Base-by-base conservation (phyloP, 805 yeast species). In the Wickerhamiella allomyrinae region DNA sequence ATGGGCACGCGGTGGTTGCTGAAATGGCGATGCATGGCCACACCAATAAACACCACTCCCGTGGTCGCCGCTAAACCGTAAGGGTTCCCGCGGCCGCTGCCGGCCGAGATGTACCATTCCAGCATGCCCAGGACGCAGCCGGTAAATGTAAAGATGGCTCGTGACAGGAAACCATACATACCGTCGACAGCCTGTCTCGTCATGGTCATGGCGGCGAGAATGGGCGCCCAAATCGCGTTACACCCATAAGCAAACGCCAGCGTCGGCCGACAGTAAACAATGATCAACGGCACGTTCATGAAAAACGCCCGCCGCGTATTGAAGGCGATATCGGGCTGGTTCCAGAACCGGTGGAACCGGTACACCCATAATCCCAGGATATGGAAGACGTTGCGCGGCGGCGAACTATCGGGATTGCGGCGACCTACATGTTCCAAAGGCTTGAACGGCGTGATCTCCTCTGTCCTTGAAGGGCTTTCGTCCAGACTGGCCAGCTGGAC, bases 91-190 rank as follows among this genome's bases (percentile, higher is more conserved):
- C 41, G 17, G 10, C 65, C 64, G 13, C 43, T 41, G 2, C 63
- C 63, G 2, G 59, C 43, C 2, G 56, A 49, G 14, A 61, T 59
- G 40, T 61, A 61, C 65, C 65, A 61, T 4, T 48, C 55, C 3
- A 57, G 56, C 55, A 61, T 49, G 1, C 60, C 64, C 3, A 55
- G 39, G 6, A 58, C 40, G 23, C 59, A 49, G 2, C 62, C 63
- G 25, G 53, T 29, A 25, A 60, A 52, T 2, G 61, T 54, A 42
- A 48, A 56, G 13, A 50, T 37, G 9, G 59, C 37, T 20, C 59
- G 52, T 14, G 51, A 39, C 1, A 53, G 29, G 17, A 57, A 46
- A 1, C 57, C 56, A 33, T 57, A 58, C 2, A 55, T 35, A 7
- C 59, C 56, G 45, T 61, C 65, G 7, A 60, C 63, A 7, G 61